Percentiles rank a stretch among this genome's conserved stretches.
phyloP scores from a whole-genome alignment of 352 stramenopile species.

The Globisporangium emineosum region DNA sequence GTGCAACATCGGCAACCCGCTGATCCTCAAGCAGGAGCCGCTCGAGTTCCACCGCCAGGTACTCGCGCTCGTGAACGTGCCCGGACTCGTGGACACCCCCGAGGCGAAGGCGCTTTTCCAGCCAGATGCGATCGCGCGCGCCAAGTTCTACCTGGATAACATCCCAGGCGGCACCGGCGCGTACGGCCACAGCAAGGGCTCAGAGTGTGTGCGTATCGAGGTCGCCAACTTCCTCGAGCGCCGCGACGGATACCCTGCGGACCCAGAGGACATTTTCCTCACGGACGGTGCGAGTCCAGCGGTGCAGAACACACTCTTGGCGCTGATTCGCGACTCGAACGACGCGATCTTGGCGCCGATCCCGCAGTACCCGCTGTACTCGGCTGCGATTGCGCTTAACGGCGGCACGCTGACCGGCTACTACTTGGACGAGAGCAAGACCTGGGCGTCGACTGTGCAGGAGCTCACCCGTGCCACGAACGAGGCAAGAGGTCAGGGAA shows the following conservation, averaged over 20 bases:
- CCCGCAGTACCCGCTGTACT: slow-evolving; percentile 99
- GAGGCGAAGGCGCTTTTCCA: slow-evolving; percentile 79
- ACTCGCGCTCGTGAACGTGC: slow-evolving; percentile 88
- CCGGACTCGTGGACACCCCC: slow-evolving; percentile 82
- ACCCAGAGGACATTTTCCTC: slow-evolving; percentile 96
- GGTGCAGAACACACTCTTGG: slow-evolving; percentile 91
- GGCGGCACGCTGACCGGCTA: slow-evolving; percentile 95
- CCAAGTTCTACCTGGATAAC: slow-evolving; percentile 85
- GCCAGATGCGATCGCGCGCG: slow-evolving; percentile 82
- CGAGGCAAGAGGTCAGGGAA: slow-evolving; percentile 85
- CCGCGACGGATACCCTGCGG: slow-evolving; percentile 87
- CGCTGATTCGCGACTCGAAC: slow-evolving; percentile 86
- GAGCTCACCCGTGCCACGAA: slow-evolving; percentile 91
- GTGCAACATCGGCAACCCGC: slow-evolving; percentile 98
- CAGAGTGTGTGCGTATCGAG: slow-evolving; percentile 84
- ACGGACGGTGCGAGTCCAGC: slow-evolving; percentile 95
- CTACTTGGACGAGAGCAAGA: slow-evolving; percentile 95
- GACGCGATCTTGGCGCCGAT: slow-evolving; percentile 96
- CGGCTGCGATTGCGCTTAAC: slow-evolving; percentile 94
- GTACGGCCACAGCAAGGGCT: slow-evolving; percentile 92
- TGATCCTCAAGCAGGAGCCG: slow-evolving; percentile 93
- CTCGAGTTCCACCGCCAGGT: slow-evolving; percentile 94
- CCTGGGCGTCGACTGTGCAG: slow-evolving; percentile 87
- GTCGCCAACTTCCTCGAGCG: slow-evolving; percentile 87
- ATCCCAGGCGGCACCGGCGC: slow-evolving; percentile 89